phyloP scores from a whole-genome alignment of 1,284 basidiomycete species.

The Cutaneotrichosporon curvatum region DNA sequence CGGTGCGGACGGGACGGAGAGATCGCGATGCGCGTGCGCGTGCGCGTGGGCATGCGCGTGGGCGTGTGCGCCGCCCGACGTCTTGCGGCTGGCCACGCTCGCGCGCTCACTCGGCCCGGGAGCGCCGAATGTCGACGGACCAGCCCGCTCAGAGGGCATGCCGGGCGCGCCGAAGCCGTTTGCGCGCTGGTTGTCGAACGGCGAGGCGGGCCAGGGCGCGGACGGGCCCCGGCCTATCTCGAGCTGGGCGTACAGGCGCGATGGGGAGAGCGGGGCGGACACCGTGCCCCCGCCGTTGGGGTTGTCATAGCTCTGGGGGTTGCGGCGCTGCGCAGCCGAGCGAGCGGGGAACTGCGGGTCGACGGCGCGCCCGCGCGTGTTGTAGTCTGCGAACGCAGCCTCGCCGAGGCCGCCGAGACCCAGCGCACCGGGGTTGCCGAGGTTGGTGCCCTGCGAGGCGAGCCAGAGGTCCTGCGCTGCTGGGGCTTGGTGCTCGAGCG shows the following conservation, averaged over 20 bases:
- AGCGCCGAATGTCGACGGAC: background rate
- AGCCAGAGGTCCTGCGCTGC: slow-evolving; percentile 42
- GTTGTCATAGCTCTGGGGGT: slow-evolving; percentile 27
- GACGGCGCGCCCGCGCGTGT: slow-evolving; percentile 10
- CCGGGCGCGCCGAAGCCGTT: slow-evolving; percentile 15
- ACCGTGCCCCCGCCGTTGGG: slow-evolving; percentile 37
- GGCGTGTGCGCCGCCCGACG: background rate
- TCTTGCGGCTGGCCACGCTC: slow-evolving; percentile 10
- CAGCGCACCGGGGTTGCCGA: slow-evolving; percentile 29
- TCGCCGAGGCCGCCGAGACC: slow-evolving; percentile 24
- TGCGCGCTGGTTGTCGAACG: slow-evolving; percentile 6
- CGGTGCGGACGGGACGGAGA: slow-evolving; percentile 6
- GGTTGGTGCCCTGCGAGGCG: slow-evolving; percentile 37
- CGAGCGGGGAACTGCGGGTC: slow-evolving; percentile 8
- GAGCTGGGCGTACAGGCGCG: slow-evolving; percentile 40
- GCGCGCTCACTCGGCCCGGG: slow-evolving; percentile 1
- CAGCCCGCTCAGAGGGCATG: background rate
- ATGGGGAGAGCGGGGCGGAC: slow-evolving; percentile 43
- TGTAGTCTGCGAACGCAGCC: slow-evolving; percentile 18
- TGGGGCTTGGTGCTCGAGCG: background rate
- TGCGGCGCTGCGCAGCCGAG: slow-evolving; percentile 2
- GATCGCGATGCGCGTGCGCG: too few relatives aligned
- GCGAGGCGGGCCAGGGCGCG: slow-evolving; percentile 5
- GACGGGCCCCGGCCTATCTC: slow-evolving; percentile 27
- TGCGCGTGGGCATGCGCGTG: too few relatives aligned